Evolutionary conservation across 208 protist species (phyloP).

Genomic region (Leishmania aethiopica): DNA sequence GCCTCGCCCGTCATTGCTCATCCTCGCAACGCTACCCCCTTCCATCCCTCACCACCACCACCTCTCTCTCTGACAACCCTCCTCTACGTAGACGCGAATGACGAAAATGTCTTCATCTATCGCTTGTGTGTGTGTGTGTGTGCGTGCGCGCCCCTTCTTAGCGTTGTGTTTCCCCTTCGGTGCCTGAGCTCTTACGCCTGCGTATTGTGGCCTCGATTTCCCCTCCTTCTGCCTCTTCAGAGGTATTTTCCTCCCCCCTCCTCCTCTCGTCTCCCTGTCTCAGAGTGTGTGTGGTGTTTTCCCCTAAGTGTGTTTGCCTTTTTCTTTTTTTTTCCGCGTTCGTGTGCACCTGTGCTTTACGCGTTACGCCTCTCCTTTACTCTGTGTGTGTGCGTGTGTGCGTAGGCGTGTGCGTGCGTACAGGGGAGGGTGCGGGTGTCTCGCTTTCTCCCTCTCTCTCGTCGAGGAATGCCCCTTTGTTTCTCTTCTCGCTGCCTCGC

Average conservation of each 20-base stretch:
- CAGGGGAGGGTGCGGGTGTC: background rate
- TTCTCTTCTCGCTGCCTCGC: background rate
- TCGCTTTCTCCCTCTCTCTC: background rate
- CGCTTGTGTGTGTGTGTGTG: background rate
- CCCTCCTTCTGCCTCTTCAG: background rate
- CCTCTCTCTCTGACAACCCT: no score
- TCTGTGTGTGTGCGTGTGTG: background rate
- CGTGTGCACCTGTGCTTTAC: background rate
- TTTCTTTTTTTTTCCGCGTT: background rate
- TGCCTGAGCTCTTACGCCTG: background rate
- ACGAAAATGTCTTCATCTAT: no score
- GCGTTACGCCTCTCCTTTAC: background rate
- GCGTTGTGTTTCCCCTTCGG: background rate
- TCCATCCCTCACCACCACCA: background rate
- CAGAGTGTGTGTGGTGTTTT: background rate
- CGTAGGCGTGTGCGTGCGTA: background rate
- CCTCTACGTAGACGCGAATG: no score
- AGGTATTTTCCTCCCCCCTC: background rate
- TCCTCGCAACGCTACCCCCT: background rate
- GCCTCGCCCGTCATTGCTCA: background rate
- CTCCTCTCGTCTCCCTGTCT: background rate
- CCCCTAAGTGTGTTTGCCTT: no score
- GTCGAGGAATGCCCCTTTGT: background rate
- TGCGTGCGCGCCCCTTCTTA: background rate
- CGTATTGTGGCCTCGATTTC: background rate